Percentiles rank a stretch among this genome's conserved stretches.
Evolutionary conservation across 2,329 filamentous ascomycete species (phyloP).

Genomic region (Diaporthe helianthi): DNA sequence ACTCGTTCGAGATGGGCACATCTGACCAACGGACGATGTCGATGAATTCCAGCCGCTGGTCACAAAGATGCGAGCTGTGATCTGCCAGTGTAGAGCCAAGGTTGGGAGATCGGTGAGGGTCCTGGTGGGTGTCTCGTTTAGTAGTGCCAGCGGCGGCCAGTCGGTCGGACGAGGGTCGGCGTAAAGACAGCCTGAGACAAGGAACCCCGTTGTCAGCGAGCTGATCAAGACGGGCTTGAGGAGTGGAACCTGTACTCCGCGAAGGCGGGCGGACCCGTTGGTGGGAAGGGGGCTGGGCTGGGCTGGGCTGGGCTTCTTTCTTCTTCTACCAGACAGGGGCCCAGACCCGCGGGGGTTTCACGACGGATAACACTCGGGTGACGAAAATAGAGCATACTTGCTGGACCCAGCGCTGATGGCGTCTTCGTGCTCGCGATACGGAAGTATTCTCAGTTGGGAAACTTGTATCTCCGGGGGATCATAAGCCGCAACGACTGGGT

Average conservation of each 20-base stretch:
- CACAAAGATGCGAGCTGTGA: slow-evolving; percentile 6
- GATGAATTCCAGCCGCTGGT: slow-evolving; percentile 30
- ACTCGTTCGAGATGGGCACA: slow-evolving; percentile 24
- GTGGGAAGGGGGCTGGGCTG: not conserved
- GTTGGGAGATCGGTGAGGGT: not conserved
- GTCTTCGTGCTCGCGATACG: not conserved
- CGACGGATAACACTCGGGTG: not conserved
- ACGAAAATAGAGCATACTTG: not conserved
- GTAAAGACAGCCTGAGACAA: not conserved
- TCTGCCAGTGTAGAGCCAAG: not conserved
- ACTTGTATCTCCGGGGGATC: not conserved
- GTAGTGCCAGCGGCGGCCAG: not conserved
- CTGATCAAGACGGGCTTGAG: not conserved
- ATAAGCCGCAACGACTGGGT: not conserved
- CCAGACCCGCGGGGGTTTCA: slow-evolving; percentile 8
- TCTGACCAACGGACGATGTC: slow-evolving; percentile 32
- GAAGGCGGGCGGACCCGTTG: not conserved
- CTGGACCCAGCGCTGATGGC: not conserved
- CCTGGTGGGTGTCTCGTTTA: not conserved
- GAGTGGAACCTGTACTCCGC: not conserved
- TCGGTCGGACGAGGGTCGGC: slow-evolving; percentile 6
- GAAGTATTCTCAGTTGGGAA: not conserved
- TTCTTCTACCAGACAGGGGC: not conserved
- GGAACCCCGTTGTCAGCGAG: not conserved
- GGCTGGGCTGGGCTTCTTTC: not conserved